Conservation (phyloP, 306 rosid genomes). For the Trifolium subterraneum region DNA sequence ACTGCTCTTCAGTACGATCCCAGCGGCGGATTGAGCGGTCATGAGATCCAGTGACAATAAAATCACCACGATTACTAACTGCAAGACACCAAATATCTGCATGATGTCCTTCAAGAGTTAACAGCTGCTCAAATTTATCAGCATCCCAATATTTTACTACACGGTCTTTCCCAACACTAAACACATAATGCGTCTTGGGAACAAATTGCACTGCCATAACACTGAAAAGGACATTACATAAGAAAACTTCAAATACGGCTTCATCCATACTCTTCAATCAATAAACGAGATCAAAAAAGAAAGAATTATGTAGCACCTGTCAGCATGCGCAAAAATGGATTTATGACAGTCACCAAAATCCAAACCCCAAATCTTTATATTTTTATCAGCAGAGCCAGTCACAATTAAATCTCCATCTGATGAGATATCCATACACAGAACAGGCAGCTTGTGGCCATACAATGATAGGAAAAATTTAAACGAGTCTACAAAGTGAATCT, state of each 20-base stretch:
- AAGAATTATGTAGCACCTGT: constrained; percentile 62
- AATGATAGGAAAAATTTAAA: constrained; percentile 82
- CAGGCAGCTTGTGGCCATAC: constrained; percentile 94
- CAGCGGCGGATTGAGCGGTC: constrained; percentile 96
- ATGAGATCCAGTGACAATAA: constrained; percentile 89
- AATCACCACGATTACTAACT: constrained; percentile 89
- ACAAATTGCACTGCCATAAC: constrained; percentile 89
- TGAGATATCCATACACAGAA: constrained; percentile 94
- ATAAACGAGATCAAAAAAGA: constrained; percentile 19
- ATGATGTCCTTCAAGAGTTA: constrained; percentile 97
- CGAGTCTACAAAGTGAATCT: constrained; percentile 81
- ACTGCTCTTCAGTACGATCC: constrained; percentile 98
- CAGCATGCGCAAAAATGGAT: constrained; percentile 90
- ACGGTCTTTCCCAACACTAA: constrained; percentile 90
- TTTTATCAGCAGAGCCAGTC: constrained; percentile 97
- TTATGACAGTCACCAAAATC: constrained; percentile 96
- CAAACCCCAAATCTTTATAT: constrained; percentile 96
- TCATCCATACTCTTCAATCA: constrained; percentile 12
- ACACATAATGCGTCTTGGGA: constrained; percentile 81
- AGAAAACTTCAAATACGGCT: constrained; percentile 35
- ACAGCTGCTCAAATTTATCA: constrained; percentile 88
- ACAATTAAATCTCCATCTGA: constrained; percentile 91
- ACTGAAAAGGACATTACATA: constrained; percentile 57
- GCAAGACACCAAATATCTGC: constrained; percentile 93
- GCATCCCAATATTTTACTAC: constrained; percentile 94